A percentile compares a stretch with the other conserved stretches of the same genome.
These are phyloP conservation scores for Aegilops tauschii DNA, from an alignment of 176 grass and related monocot species.

Conservation along the genomic window DNA sequence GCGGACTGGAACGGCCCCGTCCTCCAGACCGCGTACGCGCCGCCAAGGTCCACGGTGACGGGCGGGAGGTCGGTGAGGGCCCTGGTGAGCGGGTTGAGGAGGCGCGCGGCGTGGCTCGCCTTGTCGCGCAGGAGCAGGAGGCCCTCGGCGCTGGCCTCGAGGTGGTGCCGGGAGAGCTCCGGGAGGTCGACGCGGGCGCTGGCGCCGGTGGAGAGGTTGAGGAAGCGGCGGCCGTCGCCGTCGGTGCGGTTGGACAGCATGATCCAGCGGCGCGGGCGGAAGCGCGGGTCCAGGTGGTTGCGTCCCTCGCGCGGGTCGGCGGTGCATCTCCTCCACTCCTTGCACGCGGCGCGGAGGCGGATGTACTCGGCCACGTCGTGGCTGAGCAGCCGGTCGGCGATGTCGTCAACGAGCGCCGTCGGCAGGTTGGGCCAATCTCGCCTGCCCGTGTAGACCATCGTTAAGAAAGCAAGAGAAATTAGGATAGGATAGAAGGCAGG, in stretches of 20 bases:
- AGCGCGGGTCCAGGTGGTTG: background rate
- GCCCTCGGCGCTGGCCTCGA: background rate
- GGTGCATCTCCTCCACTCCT: background rate
- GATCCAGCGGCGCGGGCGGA: background rate
- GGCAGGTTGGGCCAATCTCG: background rate
- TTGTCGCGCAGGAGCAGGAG: background rate
- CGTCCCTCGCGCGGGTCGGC: background rate
- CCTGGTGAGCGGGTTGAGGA: background rate
- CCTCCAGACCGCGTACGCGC: too few relatives aligned
- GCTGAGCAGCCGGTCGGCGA: background rate
- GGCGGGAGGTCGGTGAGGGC: background rate
- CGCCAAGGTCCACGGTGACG: too few relatives aligned
- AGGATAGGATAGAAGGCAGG: background rate
- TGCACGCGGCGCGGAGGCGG: background rate
- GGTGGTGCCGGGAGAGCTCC: background rate
- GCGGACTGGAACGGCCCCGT: too few relatives aligned
- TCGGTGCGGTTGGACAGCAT: background rate
- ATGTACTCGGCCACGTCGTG: background rate
- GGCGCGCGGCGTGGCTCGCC: background rate
- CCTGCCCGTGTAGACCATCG: background rate
- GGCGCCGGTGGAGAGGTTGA: background rate
- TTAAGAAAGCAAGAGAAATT: too few relatives aligned
- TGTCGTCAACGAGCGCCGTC: background rate
- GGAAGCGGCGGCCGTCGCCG: background rate
- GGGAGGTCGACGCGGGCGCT: background rate